phyloP scores from a whole-genome alignment of 78 protist species.

The Chrysochromulina tobinii region DNA sequence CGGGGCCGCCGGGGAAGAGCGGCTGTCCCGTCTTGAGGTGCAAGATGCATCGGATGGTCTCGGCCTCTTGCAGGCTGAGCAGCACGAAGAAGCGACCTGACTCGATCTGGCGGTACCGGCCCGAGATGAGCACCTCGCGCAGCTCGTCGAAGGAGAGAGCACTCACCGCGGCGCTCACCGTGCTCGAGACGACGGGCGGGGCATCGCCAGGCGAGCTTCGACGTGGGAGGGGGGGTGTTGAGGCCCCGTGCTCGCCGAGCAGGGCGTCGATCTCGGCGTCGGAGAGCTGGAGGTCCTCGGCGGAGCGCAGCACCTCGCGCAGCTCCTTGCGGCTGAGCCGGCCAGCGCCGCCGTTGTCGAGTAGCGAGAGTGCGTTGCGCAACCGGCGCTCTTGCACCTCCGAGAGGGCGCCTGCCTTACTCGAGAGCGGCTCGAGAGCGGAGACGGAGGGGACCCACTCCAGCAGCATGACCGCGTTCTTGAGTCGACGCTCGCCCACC shows the following conservation, averaged over 20 bases:
- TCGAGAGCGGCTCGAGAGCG: neutral
- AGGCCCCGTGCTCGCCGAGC: neutral
- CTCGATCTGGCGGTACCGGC: neutral
- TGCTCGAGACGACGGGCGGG: too few species aligned
- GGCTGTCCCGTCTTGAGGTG: slow-evolving; percentile 29
- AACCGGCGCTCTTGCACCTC: neutral
- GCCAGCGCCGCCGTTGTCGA: neutral
- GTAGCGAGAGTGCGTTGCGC: neutral
- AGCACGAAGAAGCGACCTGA: slow-evolving; percentile 31
- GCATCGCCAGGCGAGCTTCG: too few species aligned
- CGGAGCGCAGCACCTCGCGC: neutral
- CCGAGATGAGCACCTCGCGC: neutral
- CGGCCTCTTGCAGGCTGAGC: slow-evolving; percentile 70
- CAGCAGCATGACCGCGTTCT: slow-evolving; percentile 54
- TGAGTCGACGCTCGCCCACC: slow-evolving; percentile 62
- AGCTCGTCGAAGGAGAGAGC: neutral
- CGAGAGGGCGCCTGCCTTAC: neutral
- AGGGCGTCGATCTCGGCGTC: neutral
- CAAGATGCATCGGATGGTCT: slow-evolving; percentile 55
- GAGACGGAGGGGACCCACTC: slow-evolving; percentile 53
- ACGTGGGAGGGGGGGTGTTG: too few species aligned
- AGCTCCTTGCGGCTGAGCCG: neutral
- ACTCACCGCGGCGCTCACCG: too few species aligned
- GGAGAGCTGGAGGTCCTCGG: neutral
- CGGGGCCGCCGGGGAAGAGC: neutral